Percentiles rank a stretch among this genome's conserved stretches.
phyloP scores from a whole-genome alignment of 441 rosid species.

The Melianthus villosus region DNA sequence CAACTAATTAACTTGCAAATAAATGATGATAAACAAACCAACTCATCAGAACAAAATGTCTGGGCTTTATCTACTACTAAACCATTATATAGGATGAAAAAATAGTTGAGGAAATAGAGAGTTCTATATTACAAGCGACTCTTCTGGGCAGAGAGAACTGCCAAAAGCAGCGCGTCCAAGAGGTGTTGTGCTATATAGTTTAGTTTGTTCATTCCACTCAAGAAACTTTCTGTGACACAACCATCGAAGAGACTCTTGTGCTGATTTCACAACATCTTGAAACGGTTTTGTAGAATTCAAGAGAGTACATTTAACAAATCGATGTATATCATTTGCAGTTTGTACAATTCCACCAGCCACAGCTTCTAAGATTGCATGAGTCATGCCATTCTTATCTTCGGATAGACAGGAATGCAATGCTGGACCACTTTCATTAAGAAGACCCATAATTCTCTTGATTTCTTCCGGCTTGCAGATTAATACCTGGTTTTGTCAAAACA shows the following conservation, averaged over 20 bases:
- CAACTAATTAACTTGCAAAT: no score
- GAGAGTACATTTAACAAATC: constrained; percentile 94
- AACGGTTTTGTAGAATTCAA: constrained; percentile 91
- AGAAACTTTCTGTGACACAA: constrained; percentile 80
- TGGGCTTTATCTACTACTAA: no score
- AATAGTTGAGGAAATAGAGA: no score
- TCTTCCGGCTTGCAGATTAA: constrained; percentile 81
- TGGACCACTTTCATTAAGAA: constrained; percentile 73
- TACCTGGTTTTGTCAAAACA: constrained; percentile 35
- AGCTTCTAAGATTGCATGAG: constrained; percentile 97
- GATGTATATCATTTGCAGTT: constrained; percentile 80
- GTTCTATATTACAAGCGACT: constrained; percentile 79
- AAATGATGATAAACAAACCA: no score
- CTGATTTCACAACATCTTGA: constrained; percentile 88
- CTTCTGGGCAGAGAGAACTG: constrained; percentile 97
- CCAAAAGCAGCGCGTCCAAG: constrained; percentile 99
- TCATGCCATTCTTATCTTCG: constrained; percentile 98
- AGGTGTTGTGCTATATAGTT: constrained; percentile 71
- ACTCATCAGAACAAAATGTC: no score
- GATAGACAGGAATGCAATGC: constrained; percentile 91
- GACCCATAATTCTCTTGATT: constrained; percentile 60
- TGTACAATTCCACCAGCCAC: constrained; percentile 98
- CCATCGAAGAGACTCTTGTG: constrained; percentile 98
- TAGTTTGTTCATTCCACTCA: constrained; percentile 88
- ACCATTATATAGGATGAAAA: no score